Evolutionary conservation across 2,329 filamentous ascomycete genomes (phyloP).

Genomic region (Decorospora gaudefroyi): DNA sequence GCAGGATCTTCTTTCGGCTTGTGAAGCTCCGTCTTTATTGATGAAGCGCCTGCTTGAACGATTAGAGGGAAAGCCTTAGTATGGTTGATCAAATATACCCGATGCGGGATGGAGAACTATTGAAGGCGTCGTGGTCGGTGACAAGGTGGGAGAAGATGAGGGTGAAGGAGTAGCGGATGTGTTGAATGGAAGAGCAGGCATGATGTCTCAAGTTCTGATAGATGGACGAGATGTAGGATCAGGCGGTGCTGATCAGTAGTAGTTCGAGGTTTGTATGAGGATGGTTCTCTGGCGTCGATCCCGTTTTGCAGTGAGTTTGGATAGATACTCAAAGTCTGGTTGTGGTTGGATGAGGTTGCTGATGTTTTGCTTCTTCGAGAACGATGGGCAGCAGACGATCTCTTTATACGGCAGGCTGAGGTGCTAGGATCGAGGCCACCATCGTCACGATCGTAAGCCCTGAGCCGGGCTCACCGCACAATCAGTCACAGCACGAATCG

Average conservation of each 20-base stretch:
- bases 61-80: slow-evolving; percentile 45
- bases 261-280: slow-evolving; percentile 34
- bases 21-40: slow-evolving; percentile 40
- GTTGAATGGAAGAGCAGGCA: slow-evolving; percentile 47
- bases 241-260: slow-evolving; percentile 16
- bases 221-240: slow-evolving; percentile 7
- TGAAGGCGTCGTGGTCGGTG: slow-evolving; percentile 37
- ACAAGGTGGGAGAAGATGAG: slow-evolving; percentile 40
- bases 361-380: slow-evolving; percentile 35
- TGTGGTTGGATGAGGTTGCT: slow-evolving; percentile 28
- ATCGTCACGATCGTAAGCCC: slow-evolving; percentile 23
- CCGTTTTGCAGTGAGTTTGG: slow-evolving; percentile 27
- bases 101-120: slow-evolving; percentile 49
- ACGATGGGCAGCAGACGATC: slow-evolving; percentile 28
- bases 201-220: slow-evolving; percentile 31
- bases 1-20: slow-evolving; percentile 41
- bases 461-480: slow-evolving; percentile 37
- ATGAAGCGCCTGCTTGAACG: slow-evolving; percentile 37
- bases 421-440: slow-evolving; percentile 17
- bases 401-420: slow-evolving; percentile 35
- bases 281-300: slow-evolving; percentile 42
- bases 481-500: slow-evolving; percentile 36
- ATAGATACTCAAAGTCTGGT: slow-evolving; percentile 29
- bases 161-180: slow-evolving; percentile 40
- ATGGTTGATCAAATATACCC: slow-evolving; percentile 49